phyloP scores from a whole-genome alignment of 2,329 filamentous ascomycete species.

The Fusarium beomiforme region DNA sequence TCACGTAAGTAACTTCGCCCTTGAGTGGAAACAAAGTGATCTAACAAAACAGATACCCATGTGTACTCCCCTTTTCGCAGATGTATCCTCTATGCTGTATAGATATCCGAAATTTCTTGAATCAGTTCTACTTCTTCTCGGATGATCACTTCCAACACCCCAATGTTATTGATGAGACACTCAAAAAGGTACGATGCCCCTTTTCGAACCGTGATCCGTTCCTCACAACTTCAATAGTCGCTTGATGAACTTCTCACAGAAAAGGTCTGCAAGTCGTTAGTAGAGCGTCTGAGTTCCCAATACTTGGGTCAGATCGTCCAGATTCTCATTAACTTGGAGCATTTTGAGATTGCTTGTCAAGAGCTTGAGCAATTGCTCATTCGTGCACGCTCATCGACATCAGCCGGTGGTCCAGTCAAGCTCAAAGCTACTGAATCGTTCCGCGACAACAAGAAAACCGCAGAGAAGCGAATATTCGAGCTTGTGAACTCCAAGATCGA shows the following conservation, averaged over 20 bases:
- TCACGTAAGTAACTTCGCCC: slow-evolving; percentile 66
- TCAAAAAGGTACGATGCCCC: slow-evolving; percentile 70
- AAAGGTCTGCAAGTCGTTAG: slow-evolving; percentile 90
- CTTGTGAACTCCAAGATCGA: slow-evolving; percentile 99
- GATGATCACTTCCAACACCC: slow-evolving; percentile 96
- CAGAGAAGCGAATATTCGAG: slow-evolving; percentile 97
- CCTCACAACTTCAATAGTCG: slow-evolving; percentile 64
- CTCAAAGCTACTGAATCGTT: slow-evolving; percentile 89
- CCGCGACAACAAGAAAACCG: slow-evolving; percentile 89
- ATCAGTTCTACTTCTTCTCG: slow-evolving; percentile 98
- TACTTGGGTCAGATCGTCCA: slow-evolving; percentile 98
- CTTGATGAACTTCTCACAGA: slow-evolving; percentile 94
- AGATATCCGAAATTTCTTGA: slow-evolving; percentile 95
- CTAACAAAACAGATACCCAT: slow-evolving; percentile 75
- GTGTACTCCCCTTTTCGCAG: slow-evolving; percentile 95
- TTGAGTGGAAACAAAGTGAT: background rate
- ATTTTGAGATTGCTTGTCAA: slow-evolving; percentile 92
- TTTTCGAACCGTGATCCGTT: fast-evolving
- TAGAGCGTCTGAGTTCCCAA: slow-evolving; percentile 88
- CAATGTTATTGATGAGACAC: slow-evolving; percentile 87
- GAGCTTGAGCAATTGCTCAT: slow-evolving; percentile 90
- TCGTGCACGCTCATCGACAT: slow-evolving; percentile 82
- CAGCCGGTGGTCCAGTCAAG: slow-evolving; percentile 81
- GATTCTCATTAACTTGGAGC: slow-evolving; percentile 96
- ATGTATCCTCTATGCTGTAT: slow-evolving; percentile 99